A percentile compares a stretch with the other conserved stretches of the same genome.
Evolutionary conservation across 2,329 filamentous ascomycete species (phyloP).

Genomic region (Fusarium hostae): DNA sequence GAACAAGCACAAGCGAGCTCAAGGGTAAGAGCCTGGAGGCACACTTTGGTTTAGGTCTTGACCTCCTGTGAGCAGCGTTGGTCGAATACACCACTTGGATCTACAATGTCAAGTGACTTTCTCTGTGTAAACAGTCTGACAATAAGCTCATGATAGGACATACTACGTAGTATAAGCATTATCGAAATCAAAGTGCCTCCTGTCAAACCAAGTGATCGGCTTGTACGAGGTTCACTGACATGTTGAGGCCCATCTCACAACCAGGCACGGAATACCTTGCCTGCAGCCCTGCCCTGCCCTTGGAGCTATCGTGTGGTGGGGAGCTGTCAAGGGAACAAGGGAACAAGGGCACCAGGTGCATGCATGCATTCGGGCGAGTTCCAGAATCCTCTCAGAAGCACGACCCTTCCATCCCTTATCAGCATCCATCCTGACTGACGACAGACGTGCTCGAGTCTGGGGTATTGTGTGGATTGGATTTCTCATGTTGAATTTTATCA

Average conservation of each 20-base stretch:
- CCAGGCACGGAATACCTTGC: slow-evolving; percentile 23
- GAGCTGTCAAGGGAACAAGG: slow-evolving; percentile 17
- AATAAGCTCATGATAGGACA: background rate
- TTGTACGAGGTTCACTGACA: background rate
- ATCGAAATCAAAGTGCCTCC: background rate
- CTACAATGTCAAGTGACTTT: background rate
- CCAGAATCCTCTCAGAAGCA: slow-evolving; percentile 43
- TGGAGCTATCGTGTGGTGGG: slow-evolving; percentile 32
- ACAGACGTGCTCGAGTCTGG: slow-evolving; percentile 1
- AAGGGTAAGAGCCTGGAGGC: background rate
- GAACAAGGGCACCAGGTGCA: background rate
- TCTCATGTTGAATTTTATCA: slow-evolving; percentile 11
- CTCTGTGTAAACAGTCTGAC: background rate
- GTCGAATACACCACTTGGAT: background rate
- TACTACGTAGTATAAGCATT: background rate
- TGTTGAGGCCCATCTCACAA: background rate
- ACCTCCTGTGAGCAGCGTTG: background rate
- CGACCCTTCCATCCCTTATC: background rate
- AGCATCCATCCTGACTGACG: background rate
- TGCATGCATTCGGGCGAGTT: slow-evolving; percentile 26
- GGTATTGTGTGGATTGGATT: slow-evolving; percentile 11
- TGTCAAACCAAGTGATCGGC: background rate
- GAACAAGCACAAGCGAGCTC: slow-evolving; percentile 7
- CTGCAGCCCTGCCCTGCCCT: slow-evolving; percentile 1
- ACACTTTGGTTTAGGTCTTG: background rate